These are phyloP conservation scores for Capillidium rhysosporum DNA, from an alignment of 371 early-diverging fungal species.

Conservation along the genomic window DNA sequence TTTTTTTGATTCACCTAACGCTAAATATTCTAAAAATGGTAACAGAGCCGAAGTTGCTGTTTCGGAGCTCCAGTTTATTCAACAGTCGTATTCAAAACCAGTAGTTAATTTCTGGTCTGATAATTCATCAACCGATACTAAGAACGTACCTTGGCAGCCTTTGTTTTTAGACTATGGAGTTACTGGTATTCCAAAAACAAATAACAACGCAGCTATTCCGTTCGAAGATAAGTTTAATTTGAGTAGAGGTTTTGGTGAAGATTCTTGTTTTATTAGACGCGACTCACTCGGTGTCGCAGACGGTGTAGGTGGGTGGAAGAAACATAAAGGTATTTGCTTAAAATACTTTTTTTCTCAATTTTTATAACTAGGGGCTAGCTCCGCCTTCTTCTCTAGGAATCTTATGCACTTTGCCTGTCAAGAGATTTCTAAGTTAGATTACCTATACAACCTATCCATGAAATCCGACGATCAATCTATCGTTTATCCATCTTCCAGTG, in stretches of 20 bases:
- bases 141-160: neutral
- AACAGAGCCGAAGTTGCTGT: too few relatives aligned
- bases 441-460: conserved; percentile 16
- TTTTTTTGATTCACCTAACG: too few relatives aligned
- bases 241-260: conserved; percentile 60
- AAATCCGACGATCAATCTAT: neutral
- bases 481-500: conserved; percentile 15
- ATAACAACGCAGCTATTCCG: neutral
- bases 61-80: too few relatives aligned
- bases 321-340: conserved; percentile 3
- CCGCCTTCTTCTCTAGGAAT: conserved; percentile 71
- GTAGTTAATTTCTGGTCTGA: too few relatives aligned
- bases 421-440: conserved; percentile 69
- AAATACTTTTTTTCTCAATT: conserved; percentile 3
- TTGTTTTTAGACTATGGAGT: conserved; percentile 5
- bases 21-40: too few relatives aligned
- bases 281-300: conserved; percentile 74
- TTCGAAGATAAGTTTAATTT: conserved; percentile 2
- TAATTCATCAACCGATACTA: too few relatives aligned
- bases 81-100: too few relatives aligned
- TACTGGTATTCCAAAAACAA: conserved; percentile 5
- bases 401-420: conserved; percentile 78
- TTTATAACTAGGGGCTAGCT: conserved; percentile 33
- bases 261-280: conserved; percentile 52
- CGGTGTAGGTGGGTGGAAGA: conserved; percentile 66